These are phyloP conservation scores for Aspergillus luchuensis DNA, from an alignment of 2,329 filamentous ascomycete species.

Conservation along the genomic window DNA sequence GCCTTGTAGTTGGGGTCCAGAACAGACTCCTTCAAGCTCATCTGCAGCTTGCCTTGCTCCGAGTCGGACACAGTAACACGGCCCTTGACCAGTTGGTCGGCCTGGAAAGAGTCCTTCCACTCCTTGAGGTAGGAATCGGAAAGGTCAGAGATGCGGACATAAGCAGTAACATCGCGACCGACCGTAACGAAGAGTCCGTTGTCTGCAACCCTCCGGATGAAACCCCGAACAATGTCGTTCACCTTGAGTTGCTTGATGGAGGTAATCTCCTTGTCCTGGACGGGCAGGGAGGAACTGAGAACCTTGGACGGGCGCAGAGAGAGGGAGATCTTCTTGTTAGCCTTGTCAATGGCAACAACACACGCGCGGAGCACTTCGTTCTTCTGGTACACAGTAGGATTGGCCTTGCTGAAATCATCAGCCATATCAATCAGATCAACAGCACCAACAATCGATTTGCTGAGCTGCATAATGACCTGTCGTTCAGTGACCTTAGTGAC, in stretches of 20 bases:
- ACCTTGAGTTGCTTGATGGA: slow-evolving; percentile 69
- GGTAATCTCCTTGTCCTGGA: slow-evolving; percentile 79
- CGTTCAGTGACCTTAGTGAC: slow-evolving; percentile 85
- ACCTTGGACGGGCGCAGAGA: slow-evolving; percentile 86
- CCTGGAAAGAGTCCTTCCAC: slow-evolving; percentile 86
- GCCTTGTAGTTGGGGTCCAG: slow-evolving; percentile 77
- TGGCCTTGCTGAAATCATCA: slow-evolving; percentile 82
- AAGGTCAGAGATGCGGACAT: slow-evolving; percentile 83
- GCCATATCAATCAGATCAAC: slow-evolving; percentile 80
- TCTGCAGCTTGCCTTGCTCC: slow-evolving; percentile 70
- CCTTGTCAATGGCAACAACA: slow-evolving; percentile 74
- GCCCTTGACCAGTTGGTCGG: slow-evolving; percentile 88
- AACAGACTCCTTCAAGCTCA: slow-evolving; percentile 84
- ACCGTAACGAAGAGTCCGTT: slow-evolving; percentile 86
- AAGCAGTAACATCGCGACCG: slow-evolving; percentile 76
- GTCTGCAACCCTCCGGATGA: slow-evolving; percentile 85
- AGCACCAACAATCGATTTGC: slow-evolving; percentile 74
- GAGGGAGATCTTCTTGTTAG: slow-evolving; percentile 81
- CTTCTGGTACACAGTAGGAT: slow-evolving; percentile 73
- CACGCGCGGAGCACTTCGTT: slow-evolving; percentile 88
- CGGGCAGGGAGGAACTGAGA: slow-evolving; percentile 77
- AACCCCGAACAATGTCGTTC: slow-evolving; percentile 83
- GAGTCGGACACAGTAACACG: slow-evolving; percentile 74
- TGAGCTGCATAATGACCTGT: slow-evolving; percentile 81
- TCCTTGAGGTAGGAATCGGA: slow-evolving; percentile 92